phyloP scores from a whole-genome alignment of 1,284 basidiomycete species.

The Heterobasidion irregulare region DNA sequence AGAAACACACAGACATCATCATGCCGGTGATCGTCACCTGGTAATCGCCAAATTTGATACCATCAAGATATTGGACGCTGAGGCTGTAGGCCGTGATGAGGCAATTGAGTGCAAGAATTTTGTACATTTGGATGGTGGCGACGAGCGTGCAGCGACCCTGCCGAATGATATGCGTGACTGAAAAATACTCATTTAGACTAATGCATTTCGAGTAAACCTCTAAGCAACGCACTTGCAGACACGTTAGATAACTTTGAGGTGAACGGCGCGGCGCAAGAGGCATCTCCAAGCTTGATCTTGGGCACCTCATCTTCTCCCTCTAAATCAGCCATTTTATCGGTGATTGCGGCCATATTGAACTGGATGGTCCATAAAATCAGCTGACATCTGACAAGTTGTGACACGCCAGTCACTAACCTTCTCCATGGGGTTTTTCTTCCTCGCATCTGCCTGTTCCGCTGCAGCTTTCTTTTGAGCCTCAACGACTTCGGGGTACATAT shows the following conservation, averaged over 20 bases:
- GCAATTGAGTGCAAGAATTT: conserved; percentile 93
- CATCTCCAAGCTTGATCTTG: conserved; percentile 95
- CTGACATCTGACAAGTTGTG: not conserved
- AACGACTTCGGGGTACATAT: conserved; percentile 84
- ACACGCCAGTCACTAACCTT: conserved; percentile 44
- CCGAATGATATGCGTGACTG: conserved; percentile 91
- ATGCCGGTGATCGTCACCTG: conserved; percentile 90
- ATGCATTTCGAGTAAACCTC: not conserved
- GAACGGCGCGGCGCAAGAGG: conserved; percentile 93
- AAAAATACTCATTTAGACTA: not conserved
- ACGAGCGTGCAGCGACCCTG: conserved; percentile 96
- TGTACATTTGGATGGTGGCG: conserved; percentile 98
- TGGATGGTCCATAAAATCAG: conserved; percentile 21
- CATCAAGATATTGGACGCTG: conserved; percentile 93
- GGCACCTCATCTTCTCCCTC: conserved; percentile 90
- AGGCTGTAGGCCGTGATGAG: conserved; percentile 94
- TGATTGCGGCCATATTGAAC: conserved; percentile 87
- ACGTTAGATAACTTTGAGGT: conserved; percentile 94
- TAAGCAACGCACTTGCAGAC: conserved; percentile 64
- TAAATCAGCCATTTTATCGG: conserved; percentile 85
- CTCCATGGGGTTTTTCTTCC: conserved; percentile 82
- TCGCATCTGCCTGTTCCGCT: conserved; percentile 51
- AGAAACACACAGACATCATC: conserved; percentile 95
- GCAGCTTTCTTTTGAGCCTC: conserved; percentile 78
- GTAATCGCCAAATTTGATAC: conserved; percentile 97